Conservation (phyloP, 345 rosid species). For the Rhodomyrtus tomentosa region DNA sequence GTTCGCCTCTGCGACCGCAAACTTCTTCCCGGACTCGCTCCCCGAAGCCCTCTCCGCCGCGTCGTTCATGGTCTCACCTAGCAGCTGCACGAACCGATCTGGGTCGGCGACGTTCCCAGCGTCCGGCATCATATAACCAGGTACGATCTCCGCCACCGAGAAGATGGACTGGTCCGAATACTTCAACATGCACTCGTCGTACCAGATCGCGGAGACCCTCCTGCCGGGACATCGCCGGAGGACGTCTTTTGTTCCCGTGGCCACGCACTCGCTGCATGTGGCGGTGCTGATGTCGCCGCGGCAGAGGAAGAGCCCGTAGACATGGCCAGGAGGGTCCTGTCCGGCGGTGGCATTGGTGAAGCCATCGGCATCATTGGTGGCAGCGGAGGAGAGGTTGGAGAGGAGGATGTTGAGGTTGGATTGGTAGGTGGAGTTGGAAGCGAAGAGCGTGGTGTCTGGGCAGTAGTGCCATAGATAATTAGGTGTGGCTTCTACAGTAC, state of each 20-base stretch:
- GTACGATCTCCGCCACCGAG: background rate
- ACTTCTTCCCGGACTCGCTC: background rate
- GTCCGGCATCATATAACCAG: background rate
- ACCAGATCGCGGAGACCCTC: background rate
- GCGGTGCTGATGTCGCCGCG: background rate
- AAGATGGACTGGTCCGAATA: background rate
- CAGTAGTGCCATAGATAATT: background rate
- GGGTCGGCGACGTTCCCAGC: background rate
- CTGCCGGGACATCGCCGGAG: background rate
- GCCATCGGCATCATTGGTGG: background rate
- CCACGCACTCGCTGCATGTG: background rate
- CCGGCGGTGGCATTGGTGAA: background rate
- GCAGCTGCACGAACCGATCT: background rate
- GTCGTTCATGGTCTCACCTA: background rate
- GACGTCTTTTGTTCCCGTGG: background rate
- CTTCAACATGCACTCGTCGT: background rate
- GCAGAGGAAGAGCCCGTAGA: background rate
- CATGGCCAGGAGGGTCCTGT: background rate
- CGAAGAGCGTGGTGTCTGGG: background rate
- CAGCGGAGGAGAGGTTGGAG: background rate
- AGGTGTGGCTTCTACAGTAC: background rate
- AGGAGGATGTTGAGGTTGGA: background rate
- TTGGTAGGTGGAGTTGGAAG: background rate
- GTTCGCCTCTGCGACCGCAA: background rate
- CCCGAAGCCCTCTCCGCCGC: background rate